Evolutionary conservation across 805 yeast species (phyloP).

Genomic region (Metschnikowia kofuensis): DNA sequence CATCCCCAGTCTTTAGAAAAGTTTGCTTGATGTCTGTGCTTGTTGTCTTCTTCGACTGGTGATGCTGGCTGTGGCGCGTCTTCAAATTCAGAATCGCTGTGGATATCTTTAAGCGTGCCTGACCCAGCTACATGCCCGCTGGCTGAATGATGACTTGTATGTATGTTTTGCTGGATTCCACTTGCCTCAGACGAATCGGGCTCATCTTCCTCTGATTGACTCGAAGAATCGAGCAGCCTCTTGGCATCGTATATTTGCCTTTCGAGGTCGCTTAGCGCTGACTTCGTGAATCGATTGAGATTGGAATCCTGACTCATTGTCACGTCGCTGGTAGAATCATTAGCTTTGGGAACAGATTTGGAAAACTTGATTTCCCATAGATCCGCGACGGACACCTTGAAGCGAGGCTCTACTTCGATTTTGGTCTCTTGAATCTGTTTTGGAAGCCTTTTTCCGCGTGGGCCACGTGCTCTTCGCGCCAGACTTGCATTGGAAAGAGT

Average conservation of each 20-base stretch:
- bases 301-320: neutral
- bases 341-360: neutral
- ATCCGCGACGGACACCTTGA: constrained; percentile 29
- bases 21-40: too few species aligned
- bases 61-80: neutral
- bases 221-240: too few species aligned
- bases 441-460: constrained; percentile 70
- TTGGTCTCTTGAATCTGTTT: constrained; percentile 45
- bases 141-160: neutral
- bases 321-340: neutral
- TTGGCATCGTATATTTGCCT: too few species aligned
- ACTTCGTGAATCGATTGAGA: neutral
- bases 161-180: neutral
- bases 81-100: neutral
- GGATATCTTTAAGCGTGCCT: neutral
- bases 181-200: too few species aligned
- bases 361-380: constrained; percentile 34
- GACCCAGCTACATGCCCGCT: neutral
- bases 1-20: too few species aligned
- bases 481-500: neutral
- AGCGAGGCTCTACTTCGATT: constrained; percentile 34
- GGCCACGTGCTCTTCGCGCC: constrained; percentile 61
- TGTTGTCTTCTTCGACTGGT: too few species aligned
- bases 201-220: too few species aligned
- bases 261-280: neutral